phyloP scores from a whole-genome alignment of 306 rosid genomes.

The Castanopsis chinensis region DNA sequence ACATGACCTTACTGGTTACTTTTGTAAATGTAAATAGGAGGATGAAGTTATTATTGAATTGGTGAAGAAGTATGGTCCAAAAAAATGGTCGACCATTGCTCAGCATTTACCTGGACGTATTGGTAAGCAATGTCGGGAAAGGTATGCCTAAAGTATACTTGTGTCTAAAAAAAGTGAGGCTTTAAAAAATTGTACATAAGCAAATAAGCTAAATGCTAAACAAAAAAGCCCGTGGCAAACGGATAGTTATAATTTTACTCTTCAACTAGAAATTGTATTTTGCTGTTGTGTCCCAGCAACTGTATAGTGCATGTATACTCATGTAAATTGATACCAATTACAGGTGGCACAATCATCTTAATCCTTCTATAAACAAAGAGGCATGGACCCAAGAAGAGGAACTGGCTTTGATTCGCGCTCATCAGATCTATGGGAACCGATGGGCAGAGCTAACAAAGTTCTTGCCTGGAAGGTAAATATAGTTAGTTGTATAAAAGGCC shows the following conservation, averaged over 20 bases:
- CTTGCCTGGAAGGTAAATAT: slow-evolving; percentile 87
- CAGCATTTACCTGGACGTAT: slow-evolving; percentile 95
- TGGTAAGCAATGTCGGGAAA: slow-evolving; percentile 99
- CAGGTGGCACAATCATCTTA: slow-evolving; percentile 99
- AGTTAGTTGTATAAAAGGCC: not conserved
- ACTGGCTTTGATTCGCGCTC: slow-evolving; percentile 88
- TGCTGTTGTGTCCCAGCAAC: slow-evolving; percentile 7
- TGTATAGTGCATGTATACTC: slow-evolving; percentile 8
- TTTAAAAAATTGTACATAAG: no score
- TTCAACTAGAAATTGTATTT: not conserved
- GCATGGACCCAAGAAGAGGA: slow-evolving; percentile 99
- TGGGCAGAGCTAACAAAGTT: slow-evolving; percentile 97
- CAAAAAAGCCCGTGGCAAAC: no score
- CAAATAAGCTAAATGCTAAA: no score
- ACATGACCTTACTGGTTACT: slow-evolving; percentile 15
- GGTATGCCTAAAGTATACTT: slow-evolving; percentile 45
- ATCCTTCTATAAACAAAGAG: slow-evolving; percentile 93
- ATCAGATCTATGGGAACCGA: slow-evolving; percentile 86
- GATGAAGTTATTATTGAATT: slow-evolving; percentile 75
- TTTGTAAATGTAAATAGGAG: slow-evolving; percentile 58
- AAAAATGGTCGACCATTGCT: slow-evolving; percentile 97
- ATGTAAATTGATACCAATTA: slow-evolving; percentile 17
- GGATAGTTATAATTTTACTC: not conserved
- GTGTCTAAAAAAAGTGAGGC: no score
- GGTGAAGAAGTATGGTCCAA: slow-evolving; percentile 81